Base-by-base conservation (phyloP, 495 filamentous ascomycete genomes). In the Entonaema liquescens region DNA sequence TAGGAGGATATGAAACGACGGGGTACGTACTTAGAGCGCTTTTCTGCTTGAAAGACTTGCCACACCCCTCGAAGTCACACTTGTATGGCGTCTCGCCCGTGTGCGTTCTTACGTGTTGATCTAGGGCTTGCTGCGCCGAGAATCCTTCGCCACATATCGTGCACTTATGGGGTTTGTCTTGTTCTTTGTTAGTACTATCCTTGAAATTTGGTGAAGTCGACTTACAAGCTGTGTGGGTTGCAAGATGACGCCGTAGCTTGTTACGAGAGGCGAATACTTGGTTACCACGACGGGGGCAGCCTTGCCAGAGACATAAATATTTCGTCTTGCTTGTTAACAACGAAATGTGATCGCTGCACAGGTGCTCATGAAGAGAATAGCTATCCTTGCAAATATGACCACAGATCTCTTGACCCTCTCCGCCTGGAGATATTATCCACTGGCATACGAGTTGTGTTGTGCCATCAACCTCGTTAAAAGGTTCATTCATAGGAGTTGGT, bases 191-290 rank as follows among this genome's bases (percentile, higher is more conserved):
- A 72, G 62, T 42, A 28, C 7, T 72, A 12, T 31, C 21, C 7
- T 35, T 15, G 21, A 38, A 36, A 25, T 3, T 42, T 42, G 11
- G 42, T 11, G 26, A 59, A 42, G 8, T 31, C 19, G 3, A 79
- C 88, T 82, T 81, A 89, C 88, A 87, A 44, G 81, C 83, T 40
- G 87, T 88, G 73, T 90, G 88, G 0, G 86, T 88, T 44, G 88
- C 84, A 74, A 90, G 84, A 73, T 90, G 88, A 23, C 88, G 81
- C 62, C 87, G 84, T 17, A 90, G 82, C 72, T 90, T 90, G 68
- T 86, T 87, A 59, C 42, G 81, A 78, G 74, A 90, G 86, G 58
- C 83, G 29, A 77, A 77, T 15, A 53, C 54, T 35, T 59, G 62
- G 15, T 84, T 28, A 78, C 70, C 35, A 73, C 78, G 54, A 77